phyloP scores from a whole-genome alignment of 495 filamentous ascomycete species.

The Xylaria curta region DNA sequence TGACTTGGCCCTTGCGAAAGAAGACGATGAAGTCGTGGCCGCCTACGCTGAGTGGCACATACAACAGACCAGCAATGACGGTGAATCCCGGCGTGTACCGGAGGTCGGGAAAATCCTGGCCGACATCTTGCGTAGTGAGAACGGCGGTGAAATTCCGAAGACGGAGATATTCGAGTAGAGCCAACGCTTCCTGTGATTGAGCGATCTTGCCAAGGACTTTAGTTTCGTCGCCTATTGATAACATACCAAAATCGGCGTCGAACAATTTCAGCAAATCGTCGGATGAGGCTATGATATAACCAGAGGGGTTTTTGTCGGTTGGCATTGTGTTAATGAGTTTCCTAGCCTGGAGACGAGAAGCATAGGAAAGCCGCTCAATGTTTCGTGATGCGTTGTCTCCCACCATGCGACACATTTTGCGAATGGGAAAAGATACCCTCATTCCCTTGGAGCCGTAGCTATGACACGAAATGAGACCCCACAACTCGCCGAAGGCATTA shows the following conservation, averaged over 20 bases:
- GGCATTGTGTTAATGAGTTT: constrained; percentile 83
- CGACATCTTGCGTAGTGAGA: constrained; percentile 76
- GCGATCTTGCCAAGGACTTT: constrained; percentile 81
- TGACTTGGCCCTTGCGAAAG: constrained; percentile 79
- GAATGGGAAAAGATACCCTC: constrained; percentile 88
- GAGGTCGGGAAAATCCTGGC: constrained; percentile 82
- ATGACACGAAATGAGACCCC: constrained; percentile 91
- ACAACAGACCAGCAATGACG: constrained; percentile 78
- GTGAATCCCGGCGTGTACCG: constrained; percentile 80
- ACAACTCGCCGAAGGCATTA: constrained; percentile 81
- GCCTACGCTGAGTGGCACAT: constrained; percentile 79
- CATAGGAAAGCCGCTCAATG: constrained; percentile 88
- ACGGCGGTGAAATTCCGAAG: constrained; percentile 79
- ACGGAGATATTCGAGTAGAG: constrained; percentile 84
- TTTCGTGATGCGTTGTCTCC: constrained; percentile 88
- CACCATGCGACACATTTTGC: constrained; percentile 93
- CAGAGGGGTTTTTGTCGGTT: constrained; percentile 81
- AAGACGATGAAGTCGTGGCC: constrained; percentile 92
- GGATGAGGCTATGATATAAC: constrained; percentile 90
- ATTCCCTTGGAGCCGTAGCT: constrained; percentile 79
- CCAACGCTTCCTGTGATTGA: constrained; percentile 83
- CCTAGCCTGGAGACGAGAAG: constrained; percentile 79
- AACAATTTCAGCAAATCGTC: constrained; percentile 87
- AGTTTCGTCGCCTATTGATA: constrained; percentile 86
- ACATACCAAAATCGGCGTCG: constrained; percentile 84